Conservation (phyloP, 257 asterid genomes). For the Penstemon eatonii region DNA sequence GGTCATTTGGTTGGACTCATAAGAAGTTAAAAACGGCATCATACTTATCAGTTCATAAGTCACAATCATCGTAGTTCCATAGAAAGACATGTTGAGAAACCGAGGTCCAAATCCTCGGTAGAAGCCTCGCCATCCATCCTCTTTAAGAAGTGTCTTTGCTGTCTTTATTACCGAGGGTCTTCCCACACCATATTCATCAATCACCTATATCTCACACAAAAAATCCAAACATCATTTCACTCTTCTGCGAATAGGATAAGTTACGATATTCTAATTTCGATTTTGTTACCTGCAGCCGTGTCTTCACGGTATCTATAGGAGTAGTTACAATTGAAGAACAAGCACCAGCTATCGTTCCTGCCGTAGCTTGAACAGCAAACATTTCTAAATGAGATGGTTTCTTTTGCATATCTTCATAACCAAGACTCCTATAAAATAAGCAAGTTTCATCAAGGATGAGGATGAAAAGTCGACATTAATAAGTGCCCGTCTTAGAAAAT, state of each 20-base stretch:
- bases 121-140: slow-evolving; percentile 95
- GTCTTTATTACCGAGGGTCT: slow-evolving; percentile 86
- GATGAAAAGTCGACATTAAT: neutral
- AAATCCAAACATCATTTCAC: slow-evolving; percentile 1
- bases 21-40: slow-evolving; percentile 18
- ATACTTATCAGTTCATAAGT: slow-evolving; percentile 88
- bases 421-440: slow-evolving; percentile 52
- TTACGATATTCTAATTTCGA: neutral
- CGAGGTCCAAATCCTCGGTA: slow-evolving; percentile 94
- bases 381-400: slow-evolving; percentile 74
- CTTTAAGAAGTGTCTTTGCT: slow-evolving; percentile 57
- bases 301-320: slow-evolving; percentile 85
- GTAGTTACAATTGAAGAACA: slow-evolving; percentile 78
- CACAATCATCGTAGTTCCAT: slow-evolving; percentile 92
- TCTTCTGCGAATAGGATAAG: neutral
- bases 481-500: slow-evolving; percentile 5
- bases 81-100: slow-evolving; percentile 83
- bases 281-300: slow-evolving; percentile 75
- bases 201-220: slow-evolving; percentile 53
- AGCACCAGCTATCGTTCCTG: slow-evolving; percentile 88
- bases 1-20: neutral
- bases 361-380: slow-evolving; percentile 81
- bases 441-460: slow-evolving; percentile 2
- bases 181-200: slow-evolving; percentile 84
- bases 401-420: slow-evolving; percentile 53